Base-by-base conservation (phyloP, 1,284 basidiomycete genomes). In the Golubevia pallescens region DNA sequence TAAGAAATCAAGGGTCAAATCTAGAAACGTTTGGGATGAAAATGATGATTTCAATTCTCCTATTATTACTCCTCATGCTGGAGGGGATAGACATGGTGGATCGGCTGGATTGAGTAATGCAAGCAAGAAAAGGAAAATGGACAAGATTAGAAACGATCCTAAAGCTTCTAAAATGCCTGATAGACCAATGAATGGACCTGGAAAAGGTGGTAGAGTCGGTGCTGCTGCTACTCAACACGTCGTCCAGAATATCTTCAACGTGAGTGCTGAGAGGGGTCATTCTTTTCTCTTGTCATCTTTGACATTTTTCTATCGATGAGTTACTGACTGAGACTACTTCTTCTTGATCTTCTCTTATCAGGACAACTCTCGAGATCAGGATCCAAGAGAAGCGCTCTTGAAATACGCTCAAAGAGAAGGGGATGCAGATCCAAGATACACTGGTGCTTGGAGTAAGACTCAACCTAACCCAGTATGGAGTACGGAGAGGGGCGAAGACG, bases 211-310 rank as follows among this genome's bases (percentile, higher is more conserved):
- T 57, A 88, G 96, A 32, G 93, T 99, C 57, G 97, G 97, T 23
- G 93, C 94, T 48, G 94, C 93, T 86, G 96, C 94, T 3, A 97
- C 93, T 57, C 94, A 97, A 75, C 93, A 96, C 80, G 90, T 97
- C 69, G 94, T 99, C 55, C 94, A 97, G 87, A n/a, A n/a, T n/a
- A n/a, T n/a, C n/a, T n/a, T n/a, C n/a, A n/a, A n/a, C n/a, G n/a
- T n/a, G n/a, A n/a, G n/a, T n/a, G n/a, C n/a, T n/a, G n/a, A n/a
- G n/a, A n/a, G n/a, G n/a, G n/a, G n/a, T n/a, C n/a, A n/a, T n/a
- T n/a, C n/a, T n/a, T n/a, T n/a, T n/a, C n/a, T n/a, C n/a, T n/a
- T n/a, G n/a, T n/a, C n/a, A n/a, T n/a, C n/a, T n/a, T n/a, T n/a
- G n/a, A n/a, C n/a, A n/a, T n/a, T n/a, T n/a, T n/a, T n/a, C n/a